Evolutionary conservation across 345 rosid genomes (phyloP).

Genomic region (Rhizophora mangle): DNA sequence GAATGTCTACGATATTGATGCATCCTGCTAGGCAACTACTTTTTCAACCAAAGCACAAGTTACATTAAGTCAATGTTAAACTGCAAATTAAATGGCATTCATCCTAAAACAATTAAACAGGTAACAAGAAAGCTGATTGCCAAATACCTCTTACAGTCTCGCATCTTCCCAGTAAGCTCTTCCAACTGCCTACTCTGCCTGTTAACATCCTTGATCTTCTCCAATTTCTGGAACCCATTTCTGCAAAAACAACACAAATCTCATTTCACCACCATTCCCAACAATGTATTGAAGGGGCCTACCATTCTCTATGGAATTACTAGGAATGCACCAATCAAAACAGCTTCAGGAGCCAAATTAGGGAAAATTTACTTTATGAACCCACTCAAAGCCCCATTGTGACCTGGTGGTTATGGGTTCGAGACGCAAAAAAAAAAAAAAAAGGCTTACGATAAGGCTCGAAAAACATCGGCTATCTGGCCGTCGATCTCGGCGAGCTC

Average conservation of each 20-base stretch:
- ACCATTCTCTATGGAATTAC: neutral
- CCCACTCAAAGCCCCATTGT: too few relatives aligned
- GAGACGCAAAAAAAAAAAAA: neutral
- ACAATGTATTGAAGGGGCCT: neutral
- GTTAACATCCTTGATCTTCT: constrained; percentile 30
- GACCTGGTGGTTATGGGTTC: too few relatives aligned
- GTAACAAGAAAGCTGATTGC: neutral
- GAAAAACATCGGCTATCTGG: constrained; percentile 78
- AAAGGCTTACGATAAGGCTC: constrained; percentile 74
- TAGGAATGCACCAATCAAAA: too few relatives aligned
- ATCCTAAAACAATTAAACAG: neutral
- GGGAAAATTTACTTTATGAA: too few relatives aligned
- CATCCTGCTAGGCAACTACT: too few relatives aligned
- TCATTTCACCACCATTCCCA: neutral
- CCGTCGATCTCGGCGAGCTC: constrained; percentile 87
- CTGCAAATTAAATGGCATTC: neutral
- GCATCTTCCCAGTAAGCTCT: constrained; percentile 29
- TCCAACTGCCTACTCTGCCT: constrained; percentile 32
- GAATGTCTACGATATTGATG: too few relatives aligned
- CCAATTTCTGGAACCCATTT: constrained; percentile 34
- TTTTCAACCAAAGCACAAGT: too few relatives aligned
- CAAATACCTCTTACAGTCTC: constrained; percentile 29
- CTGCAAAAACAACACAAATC: constrained; percentile 12
- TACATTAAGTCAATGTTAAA: too few relatives aligned
- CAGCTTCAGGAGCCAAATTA: too few relatives aligned